Evolutionary conservation across 2,329 filamentous ascomycete genomes (phyloP).

Genomic region (Coniochaeta hoffmannii): DNA sequence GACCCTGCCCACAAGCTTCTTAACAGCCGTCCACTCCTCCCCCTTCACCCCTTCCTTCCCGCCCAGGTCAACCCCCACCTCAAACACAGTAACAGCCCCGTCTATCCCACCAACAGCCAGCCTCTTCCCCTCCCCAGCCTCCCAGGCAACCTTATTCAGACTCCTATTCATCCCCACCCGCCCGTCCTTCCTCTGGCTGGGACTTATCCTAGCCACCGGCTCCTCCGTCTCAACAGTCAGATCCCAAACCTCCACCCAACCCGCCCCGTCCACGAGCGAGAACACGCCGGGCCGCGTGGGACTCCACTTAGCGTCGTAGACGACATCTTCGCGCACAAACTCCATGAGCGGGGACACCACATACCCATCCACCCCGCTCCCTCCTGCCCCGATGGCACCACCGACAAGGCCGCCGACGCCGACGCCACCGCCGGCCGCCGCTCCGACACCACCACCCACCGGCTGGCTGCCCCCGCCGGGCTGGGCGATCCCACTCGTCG

Average conservation of each 20-base stretch:
- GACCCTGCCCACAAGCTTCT: conserved; percentile 74
- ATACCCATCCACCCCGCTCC: background rate
- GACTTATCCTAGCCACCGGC: conserved; percentile 72
- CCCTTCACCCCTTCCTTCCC: conserved; percentile 76
- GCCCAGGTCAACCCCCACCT: conserved; percentile 75
- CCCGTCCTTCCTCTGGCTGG: conserved; percentile 57
- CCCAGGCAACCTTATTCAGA: conserved; percentile 92
- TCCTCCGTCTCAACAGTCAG: conserved; percentile 89
- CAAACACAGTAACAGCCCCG: conserved; percentile 84
- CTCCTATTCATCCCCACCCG: conserved; percentile 71
- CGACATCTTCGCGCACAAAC: conserved; percentile 88
- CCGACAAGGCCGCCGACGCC: too few relatives aligned
- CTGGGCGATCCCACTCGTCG: conserved; percentile 39
- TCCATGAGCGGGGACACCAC: conserved; percentile 70
- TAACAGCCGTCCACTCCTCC: conserved; percentile 91
- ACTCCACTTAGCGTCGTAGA: conserved; percentile 95
- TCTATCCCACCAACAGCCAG: conserved; percentile 89
- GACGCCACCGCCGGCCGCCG: background rate
- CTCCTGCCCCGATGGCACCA: background rate
- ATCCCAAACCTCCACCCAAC: conserved; percentile 91
- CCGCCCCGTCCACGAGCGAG: conserved; percentile 86
- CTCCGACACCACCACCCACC: background rate
- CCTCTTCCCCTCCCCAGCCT: conserved; percentile 77
- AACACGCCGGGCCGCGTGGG: conserved; percentile 92
- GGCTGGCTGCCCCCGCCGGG: conserved; percentile 29